Percentiles rank a stretch among this genome's conserved stretches.
Conservation (phyloP, 2,329 filamentous ascomycete genomes). For the Colletotrichum navitas region DNA sequence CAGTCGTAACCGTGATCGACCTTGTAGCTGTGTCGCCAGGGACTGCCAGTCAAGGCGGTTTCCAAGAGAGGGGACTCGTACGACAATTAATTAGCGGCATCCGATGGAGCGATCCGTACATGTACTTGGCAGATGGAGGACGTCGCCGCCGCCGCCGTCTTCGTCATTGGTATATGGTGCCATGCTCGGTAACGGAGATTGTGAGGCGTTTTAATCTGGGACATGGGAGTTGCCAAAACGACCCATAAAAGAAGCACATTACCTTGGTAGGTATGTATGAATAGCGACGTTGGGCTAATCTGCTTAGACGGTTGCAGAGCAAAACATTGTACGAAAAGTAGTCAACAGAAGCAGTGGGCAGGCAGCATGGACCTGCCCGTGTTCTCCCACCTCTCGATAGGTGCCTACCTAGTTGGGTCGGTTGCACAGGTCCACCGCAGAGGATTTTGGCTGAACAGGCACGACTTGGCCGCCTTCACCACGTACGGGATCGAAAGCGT, state of each 20-base stretch:
- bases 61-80: constrained; percentile 38
- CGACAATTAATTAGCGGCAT: constrained; percentile 38
- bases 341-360: background rate
- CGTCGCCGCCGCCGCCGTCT: constrained; percentile 6
- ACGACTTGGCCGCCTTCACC: background rate
- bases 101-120: constrained; percentile 20
- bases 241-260: constrained; percentile 14
- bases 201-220: constrained; percentile 10
- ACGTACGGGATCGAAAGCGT: background rate
- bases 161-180: constrained; percentile 12
- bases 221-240: constrained; percentile 5
- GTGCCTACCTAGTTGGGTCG: background rate
- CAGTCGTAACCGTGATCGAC: constrained; percentile 34
- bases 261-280: background rate
- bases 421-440: background rate
- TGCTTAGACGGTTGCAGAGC: background rate
- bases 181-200: constrained; percentile 28
- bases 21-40: constrained; percentile 36
- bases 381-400: background rate
- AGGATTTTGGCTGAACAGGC: background rate
- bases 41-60: constrained; percentile 33
- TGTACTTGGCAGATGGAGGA: constrained; percentile 19
- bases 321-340: background rate
- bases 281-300: background rate
- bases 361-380: background rate